Evolutionary conservation across 169 alveolate genomes (phyloP).

Genomic region (Eimeria necatrix): DNA sequence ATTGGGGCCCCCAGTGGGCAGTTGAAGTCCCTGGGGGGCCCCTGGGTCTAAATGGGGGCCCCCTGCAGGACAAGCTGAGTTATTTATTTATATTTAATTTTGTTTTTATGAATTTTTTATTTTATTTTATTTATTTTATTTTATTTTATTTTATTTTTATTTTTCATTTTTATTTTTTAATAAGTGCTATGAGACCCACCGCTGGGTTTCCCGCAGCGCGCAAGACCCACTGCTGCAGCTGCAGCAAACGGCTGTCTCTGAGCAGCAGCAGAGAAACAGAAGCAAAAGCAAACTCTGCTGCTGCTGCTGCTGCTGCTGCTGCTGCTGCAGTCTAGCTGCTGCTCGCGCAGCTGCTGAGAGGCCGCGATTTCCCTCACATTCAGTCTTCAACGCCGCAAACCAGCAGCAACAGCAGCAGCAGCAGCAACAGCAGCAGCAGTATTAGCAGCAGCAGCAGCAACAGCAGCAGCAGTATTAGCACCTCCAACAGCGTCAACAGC

Average conservation of each 20-base stretch:
- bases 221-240: slow-evolving; percentile 18
- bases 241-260: slow-evolving; percentile 10
- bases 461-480: too few species aligned
- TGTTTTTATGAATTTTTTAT: too few species aligned
- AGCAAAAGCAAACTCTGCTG: background rate
- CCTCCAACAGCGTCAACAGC: too few species aligned
- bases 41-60: background rate
- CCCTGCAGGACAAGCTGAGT: background rate
- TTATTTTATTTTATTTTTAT: too few species aligned
- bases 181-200: background rate
- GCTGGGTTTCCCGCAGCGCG: background rate
- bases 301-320: slow-evolving; percentile 8
- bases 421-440: too few species aligned
- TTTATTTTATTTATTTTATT: too few species aligned
- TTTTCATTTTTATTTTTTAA: background rate
- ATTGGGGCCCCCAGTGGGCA: background rate
- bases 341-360: too few species aligned
- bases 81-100: too few species aligned
- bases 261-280: background rate
- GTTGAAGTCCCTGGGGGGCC: background rate
- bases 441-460: too few species aligned
- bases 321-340: background rate
- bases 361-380: too few species aligned
- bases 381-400: too few species aligned
- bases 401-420: too few species aligned